Percentiles rank a stretch among this genome's conserved stretches.
phyloP scores from a whole-genome alignment of 805 yeast species.

The Pichia membranifaciens region DNA sequence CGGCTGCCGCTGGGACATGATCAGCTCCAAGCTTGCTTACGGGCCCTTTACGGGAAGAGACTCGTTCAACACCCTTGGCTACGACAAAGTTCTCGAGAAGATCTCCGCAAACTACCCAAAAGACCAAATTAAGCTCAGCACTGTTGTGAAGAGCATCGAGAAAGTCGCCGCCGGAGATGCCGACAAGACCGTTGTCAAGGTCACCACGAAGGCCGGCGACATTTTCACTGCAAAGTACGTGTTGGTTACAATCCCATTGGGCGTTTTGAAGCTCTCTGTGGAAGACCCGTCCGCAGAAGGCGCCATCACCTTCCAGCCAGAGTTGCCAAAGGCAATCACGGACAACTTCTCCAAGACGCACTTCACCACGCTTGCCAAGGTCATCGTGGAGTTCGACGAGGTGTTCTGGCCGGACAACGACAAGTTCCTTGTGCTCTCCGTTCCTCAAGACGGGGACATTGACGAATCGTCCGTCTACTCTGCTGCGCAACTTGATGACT shows the following conservation, averaged over 20 bases:
- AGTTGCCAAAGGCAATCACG: slow-evolving; percentile 31
- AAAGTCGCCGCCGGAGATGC: slow-evolving; percentile 13
- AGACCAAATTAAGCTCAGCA: slow-evolving; percentile 18
- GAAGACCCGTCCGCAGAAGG: slow-evolving; percentile 22
- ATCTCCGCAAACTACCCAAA: slow-evolving; percentile 24
- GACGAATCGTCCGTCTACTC: background rate
- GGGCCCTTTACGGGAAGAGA: slow-evolving; percentile 30
- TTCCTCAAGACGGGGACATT: slow-evolving; percentile 19
- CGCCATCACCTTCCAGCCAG: slow-evolving; percentile 30
- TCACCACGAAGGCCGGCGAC: slow-evolving; percentile 18
- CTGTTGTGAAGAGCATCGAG: slow-evolving; percentile 26
- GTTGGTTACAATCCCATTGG: slow-evolving; percentile 47
- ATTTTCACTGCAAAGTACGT: slow-evolving; percentile 29
- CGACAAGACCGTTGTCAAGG: slow-evolving; percentile 11
- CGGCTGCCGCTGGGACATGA: slow-evolving; percentile 29
- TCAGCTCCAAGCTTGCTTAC: slow-evolving; percentile 23
- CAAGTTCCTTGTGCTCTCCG: slow-evolving; percentile 27
- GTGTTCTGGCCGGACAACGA: slow-evolving; percentile 38
- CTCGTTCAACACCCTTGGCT: slow-evolving; percentile 26
- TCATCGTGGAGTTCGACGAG: slow-evolving; percentile 39
- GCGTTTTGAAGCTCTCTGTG: slow-evolving; percentile 35
- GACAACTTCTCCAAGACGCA: slow-evolving; percentile 28
- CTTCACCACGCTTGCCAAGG: slow-evolving; percentile 38
- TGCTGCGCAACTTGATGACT: background rate
- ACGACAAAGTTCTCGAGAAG: slow-evolving; percentile 25